phyloP scores from a whole-genome alignment of 1,139 yeast species.

The Meyerozyma carpophila region DNA sequence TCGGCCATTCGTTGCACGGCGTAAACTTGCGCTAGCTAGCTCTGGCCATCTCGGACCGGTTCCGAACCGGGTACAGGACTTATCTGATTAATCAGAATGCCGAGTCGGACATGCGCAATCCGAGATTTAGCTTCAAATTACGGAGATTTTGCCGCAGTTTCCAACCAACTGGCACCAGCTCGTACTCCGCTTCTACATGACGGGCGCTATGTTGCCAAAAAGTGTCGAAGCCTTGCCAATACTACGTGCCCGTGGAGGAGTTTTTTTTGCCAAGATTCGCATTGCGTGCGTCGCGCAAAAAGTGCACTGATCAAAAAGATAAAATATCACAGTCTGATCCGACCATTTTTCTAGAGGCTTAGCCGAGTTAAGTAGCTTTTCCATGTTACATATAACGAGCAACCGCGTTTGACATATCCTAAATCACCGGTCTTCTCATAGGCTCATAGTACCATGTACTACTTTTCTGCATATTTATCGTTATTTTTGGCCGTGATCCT shows the following conservation, averaged over 20 bases:
- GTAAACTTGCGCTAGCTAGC: too few species aligned
- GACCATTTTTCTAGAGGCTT: background rate
- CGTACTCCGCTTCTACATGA: too few species aligned
- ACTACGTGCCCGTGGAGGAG: background rate
- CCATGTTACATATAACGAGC: background rate
- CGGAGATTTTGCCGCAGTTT: too few species aligned
- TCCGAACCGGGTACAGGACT: background rate
- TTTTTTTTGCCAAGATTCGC: background rate
- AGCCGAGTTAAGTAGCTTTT: background rate
- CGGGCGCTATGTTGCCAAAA: background rate
- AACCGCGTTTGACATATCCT: background rate
- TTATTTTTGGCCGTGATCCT: slow-evolving; percentile 13
- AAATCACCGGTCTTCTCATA: background rate
- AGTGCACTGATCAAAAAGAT: background rate
- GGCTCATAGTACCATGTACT: slow-evolving; percentile 12
- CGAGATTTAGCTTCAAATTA: background rate
- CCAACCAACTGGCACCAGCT: too few species aligned
- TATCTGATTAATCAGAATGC: background rate
- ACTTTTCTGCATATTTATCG: slow-evolving; percentile 14
- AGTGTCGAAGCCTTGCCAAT: background rate
- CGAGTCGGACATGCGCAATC: background rate
- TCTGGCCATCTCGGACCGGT: too few species aligned
- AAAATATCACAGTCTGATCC: background rate
- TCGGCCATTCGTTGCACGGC: too few species aligned
- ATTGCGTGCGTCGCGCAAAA: background rate